Evolutionary conservation across 1,284 basidiomycete genomes (phyloP).

Genomic region (Bjerkandera adusta): DNA sequence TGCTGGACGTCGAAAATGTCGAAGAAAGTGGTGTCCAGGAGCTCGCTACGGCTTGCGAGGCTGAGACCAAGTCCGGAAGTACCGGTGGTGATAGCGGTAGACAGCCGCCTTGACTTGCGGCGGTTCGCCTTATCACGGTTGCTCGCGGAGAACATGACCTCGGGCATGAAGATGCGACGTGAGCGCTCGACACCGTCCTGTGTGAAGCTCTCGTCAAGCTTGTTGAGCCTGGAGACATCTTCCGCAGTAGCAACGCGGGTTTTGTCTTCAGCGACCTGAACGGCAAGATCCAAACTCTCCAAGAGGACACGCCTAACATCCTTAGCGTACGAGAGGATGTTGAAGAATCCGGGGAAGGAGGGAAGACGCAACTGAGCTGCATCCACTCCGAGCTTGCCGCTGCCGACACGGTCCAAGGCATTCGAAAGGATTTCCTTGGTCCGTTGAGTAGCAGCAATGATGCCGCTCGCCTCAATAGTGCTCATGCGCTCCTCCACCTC

Average conservation of each 20-base stretch:
- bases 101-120: conserved; percentile 42
- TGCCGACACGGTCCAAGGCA: conserved; percentile 78
- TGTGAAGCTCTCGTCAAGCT: conserved; percentile 78
- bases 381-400: conserved; percentile 69
- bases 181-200: conserved; percentile 81
- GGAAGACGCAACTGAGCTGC: conserved; percentile 59
- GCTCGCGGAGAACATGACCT: conserved; percentile 87
- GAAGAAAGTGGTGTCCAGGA: conserved; percentile 71
- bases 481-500: conserved; percentile 80
- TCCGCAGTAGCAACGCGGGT: conserved; percentile 69
- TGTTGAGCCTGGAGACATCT: conserved; percentile 70
- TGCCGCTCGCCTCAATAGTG: conserved; percentile 76
- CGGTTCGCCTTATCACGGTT: conserved; percentile 49
- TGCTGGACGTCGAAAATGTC: conserved; percentile 92
- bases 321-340: conserved; percentile 86
- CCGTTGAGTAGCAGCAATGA: conserved; percentile 47
- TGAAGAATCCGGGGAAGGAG: conserved; percentile 83
- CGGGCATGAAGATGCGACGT: conserved; percentile 87
- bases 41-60: conserved; percentile 64
- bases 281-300: conserved; percentile 79
- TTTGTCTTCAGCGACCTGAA: conserved; percentile 82
- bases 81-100: conserved; percentile 64
- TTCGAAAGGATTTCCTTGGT: conserved; percentile 64
- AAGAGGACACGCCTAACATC: conserved; percentile 84
- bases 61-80: conserved; percentile 74